Percentiles rank a stretch among this genome's conserved stretches.
phyloP scores from a whole-genome alignment of 106 monocot species.

The Dendrobium officinale region DNA sequence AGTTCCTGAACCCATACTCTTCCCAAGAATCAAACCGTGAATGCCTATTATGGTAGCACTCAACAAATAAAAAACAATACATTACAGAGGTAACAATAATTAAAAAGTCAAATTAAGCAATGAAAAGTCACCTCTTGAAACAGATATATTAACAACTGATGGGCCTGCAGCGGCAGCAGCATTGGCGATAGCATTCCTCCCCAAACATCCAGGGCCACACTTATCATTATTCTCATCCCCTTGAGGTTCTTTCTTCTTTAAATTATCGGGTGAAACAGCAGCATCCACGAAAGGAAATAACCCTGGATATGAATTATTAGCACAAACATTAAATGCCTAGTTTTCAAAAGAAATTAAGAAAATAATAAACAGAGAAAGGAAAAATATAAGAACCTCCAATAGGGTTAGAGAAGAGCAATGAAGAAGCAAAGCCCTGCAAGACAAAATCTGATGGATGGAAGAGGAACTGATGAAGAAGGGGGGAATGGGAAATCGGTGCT shows the following conservation, averaged over 20 bases:
- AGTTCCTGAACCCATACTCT: conserved; percentile 83
- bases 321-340: not conserved
- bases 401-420: conserved; percentile 4
- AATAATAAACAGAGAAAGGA: not conserved
- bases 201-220: conserved; percentile 45
- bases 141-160: conserved; percentile 78
- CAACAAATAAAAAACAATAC: not conserved
- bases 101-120: not conserved
- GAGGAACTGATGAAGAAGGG: conserved; percentile 19
- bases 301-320: not conserved
- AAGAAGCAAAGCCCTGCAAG: not conserved
- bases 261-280: conserved; percentile 4
- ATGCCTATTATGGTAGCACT: conserved; percentile 20
- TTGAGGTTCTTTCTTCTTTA: conserved; percentile 13
- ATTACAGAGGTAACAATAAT: not conserved
- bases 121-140: conserved; percentile 31
- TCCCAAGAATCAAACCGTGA: conserved; percentile 42
- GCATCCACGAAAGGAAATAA: conserved; percentile 5
- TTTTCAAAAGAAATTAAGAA: not conserved
- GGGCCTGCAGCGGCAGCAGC: conserved; percentile 67
- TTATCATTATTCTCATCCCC: conserved; percentile 15
- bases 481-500: conserved; percentile 11
- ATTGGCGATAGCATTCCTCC: conserved; percentile 53
- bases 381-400: conserved; percentile 5
- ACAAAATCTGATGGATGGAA: not conserved